These are phyloP conservation scores for Alternaria infectoria DNA, from an alignment of 2,329 filamentous ascomycete genomes.

Conservation along the genomic window DNA sequence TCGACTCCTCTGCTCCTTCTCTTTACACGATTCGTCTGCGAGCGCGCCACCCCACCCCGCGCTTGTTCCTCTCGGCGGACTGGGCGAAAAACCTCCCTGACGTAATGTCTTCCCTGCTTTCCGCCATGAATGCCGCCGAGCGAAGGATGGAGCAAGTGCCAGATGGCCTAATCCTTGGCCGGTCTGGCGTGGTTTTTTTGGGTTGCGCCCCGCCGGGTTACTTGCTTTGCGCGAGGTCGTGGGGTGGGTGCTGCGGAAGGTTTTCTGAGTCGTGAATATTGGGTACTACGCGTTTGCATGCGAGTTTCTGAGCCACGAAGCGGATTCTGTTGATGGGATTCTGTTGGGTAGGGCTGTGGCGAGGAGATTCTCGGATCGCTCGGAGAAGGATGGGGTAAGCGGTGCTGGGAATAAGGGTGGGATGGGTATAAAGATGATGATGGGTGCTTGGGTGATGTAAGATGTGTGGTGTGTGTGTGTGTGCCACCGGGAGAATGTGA, in stretches of 20 bases:
- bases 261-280: no score
- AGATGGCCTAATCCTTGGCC: no score
- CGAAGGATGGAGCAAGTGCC: background rate
- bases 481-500: background rate
- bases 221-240: background rate
- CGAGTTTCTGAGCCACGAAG: background rate
- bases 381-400: background rate
- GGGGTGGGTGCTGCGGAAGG: background rate
- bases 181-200: no score
- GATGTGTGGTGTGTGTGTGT: background rate
- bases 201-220: background rate
- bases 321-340: background rate
- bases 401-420: background rate
- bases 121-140: background rate
- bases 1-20: background rate
- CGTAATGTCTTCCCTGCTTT: background rate
- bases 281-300: no score
- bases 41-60: background rate
- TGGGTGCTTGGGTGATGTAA: background rate
- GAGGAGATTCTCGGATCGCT: background rate
- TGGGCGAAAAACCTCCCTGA: background rate
- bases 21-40: background rate
- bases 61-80: background rate
- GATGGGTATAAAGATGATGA: background rate
- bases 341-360: background rate